phyloP scores from a whole-genome alignment of 1,284 basidiomycete genomes.

The Tetrapyrgos nigripes region DNA sequence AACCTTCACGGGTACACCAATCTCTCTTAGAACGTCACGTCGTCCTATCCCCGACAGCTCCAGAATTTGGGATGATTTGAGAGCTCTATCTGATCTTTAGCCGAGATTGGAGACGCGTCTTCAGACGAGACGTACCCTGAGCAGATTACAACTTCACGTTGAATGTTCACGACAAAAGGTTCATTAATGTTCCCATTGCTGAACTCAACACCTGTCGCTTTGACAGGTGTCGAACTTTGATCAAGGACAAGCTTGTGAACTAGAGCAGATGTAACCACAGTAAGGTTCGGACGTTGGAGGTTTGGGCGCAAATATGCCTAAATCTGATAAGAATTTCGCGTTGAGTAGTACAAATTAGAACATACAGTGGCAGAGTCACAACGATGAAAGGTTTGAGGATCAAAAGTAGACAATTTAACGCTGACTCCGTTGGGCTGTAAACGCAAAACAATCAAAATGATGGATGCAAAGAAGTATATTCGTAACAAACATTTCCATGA shows the following conservation, averaged over 20 bases:
- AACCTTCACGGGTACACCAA: conserved; percentile 45
- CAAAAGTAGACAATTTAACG: conserved; percentile 15
- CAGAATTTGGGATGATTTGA: conserved; percentile 54
- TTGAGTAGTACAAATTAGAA: neutral
- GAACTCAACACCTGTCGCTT: conserved; percentile 28
- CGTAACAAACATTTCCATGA: conserved; percentile 14
- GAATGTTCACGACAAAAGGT: conserved; percentile 10
- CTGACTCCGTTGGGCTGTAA: conserved; percentile 20
- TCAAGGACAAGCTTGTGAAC: conserved; percentile 12
- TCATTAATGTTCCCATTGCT: conserved; percentile 6
- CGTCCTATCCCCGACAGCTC: conserved; percentile 59
- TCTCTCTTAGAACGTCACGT: conserved; percentile 40
- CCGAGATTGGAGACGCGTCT: neutral
- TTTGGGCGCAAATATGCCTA: conserved; percentile 10
- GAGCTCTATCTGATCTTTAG: conserved; percentile 22
- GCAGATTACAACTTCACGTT: conserved; percentile 47
- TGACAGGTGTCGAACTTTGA: neutral
- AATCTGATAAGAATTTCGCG: neutral
- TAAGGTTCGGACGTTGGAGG: conserved; percentile 15
- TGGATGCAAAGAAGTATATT: neutral
- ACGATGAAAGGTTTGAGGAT: conserved; percentile 21
- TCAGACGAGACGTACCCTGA: conserved; percentile 37
- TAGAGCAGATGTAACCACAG: conserved; percentile 11
- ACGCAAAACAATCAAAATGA: too few relatives aligned
- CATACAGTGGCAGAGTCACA: conserved; percentile 23